Conservation (phyloP, 2,329 filamentous ascomycete genomes). For the Acephala macrosclerotiorum region DNA sequence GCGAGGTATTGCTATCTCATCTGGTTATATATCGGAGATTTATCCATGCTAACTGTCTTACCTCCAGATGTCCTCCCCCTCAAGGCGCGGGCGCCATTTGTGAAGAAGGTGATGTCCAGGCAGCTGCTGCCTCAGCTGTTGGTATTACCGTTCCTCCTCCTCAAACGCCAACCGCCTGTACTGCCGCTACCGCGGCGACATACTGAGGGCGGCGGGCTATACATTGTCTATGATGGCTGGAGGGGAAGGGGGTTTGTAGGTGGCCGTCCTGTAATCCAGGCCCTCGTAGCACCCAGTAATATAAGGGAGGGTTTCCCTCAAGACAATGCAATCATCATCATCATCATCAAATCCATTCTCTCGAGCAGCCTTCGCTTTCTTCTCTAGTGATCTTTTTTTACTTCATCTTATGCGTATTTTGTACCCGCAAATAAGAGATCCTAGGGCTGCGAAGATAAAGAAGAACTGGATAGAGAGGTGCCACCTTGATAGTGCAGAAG, state of each 20-base stretch:
- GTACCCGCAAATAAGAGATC: too few species aligned
- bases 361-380: conserved; percentile 14
- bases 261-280: too few species aligned
- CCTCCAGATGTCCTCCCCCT: neutral
- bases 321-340: conserved; percentile 12
- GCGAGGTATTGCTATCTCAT: neutral
- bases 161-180: neutral
- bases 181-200: too few species aligned
- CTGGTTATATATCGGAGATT: neutral
- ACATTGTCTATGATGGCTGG: too few species aligned
- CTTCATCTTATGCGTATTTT: too few species aligned
- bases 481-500: neutral
- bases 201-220: too few species aligned
- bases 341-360: conserved; percentile 12
- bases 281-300: neutral
- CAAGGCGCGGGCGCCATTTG: neutral
- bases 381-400: neutral
- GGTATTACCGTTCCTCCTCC: neutral
- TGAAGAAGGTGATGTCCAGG: neutral
- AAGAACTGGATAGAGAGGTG: neutral
- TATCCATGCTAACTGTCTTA: neutral
- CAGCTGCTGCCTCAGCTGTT: neutral
- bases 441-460: too few species aligned
- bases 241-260: too few species aligned
- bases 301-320: conserved; percentile 7